Percentiles rank a stretch among this genome's conserved stretches.
These are phyloP conservation scores for Fraxinus ornus DNA, from an alignment of 305 asterid species.

Conservation along the genomic window DNA sequence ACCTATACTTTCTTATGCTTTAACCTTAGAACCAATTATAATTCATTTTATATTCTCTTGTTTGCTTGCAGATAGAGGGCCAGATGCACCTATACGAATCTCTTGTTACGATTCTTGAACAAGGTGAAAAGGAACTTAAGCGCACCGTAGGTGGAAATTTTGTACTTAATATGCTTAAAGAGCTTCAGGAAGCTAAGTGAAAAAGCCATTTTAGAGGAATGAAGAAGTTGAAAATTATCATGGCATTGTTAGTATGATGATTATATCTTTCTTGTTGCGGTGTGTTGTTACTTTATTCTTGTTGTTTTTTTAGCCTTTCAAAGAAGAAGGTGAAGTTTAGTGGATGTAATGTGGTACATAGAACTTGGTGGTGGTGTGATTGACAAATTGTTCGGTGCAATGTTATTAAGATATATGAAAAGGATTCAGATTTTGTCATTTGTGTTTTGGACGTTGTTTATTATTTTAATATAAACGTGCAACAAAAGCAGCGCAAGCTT, in stretches of 20 bases:
- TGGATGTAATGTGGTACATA: neutral
- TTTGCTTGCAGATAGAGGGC: constrained; percentile 7
- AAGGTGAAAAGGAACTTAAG: neutral
- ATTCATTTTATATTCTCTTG: neutral
- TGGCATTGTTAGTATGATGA: neutral
- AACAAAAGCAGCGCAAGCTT: constrained; percentile 30
- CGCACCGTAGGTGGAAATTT: constrained; percentile 12
- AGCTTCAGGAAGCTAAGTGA: neutral
- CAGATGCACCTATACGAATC: neutral
- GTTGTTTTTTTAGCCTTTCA: neutral
- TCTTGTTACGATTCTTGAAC: constrained; percentile 24
- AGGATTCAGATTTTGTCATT: too few species aligned
- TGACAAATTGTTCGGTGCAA: neutral
- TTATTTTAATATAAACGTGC: neutral
- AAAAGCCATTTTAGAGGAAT: neutral
- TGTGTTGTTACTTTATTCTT: neutral
- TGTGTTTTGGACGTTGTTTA: too few species aligned
- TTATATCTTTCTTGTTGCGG: neutral
- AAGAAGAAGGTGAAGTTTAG: neutral
- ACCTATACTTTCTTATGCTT: neutral
- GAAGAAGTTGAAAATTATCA: neutral
- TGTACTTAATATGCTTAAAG: constrained; percentile 4
- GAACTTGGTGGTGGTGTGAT: neutral
- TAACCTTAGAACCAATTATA: neutral
- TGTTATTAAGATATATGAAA: neutral